Conservation (phyloP, 1,284 basidiomycete genomes). For the Leccinum fallax region DNA sequence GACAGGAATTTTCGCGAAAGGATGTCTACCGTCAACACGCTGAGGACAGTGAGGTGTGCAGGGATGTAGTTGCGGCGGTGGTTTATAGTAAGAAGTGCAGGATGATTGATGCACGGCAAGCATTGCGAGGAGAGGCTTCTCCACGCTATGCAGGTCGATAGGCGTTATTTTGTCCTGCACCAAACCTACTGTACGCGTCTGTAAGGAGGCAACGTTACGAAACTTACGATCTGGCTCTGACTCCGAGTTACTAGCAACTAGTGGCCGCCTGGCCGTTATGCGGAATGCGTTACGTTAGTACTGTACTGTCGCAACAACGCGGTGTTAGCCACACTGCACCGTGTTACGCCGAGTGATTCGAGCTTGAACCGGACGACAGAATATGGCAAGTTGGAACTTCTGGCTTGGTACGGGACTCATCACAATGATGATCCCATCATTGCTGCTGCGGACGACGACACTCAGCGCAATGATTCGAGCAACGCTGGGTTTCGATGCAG, state of each 20-base stretch:
- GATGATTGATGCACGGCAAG: neutral
- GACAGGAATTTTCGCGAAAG: conserved; percentile 1
- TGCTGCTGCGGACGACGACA: neutral
- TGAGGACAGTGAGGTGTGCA: neutral
- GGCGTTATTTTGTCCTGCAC: neutral
- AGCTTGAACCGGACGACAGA: neutral
- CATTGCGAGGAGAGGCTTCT: neutral
- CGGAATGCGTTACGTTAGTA: neutral
- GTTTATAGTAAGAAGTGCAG: conserved; percentile 5
- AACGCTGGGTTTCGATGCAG: neutral
- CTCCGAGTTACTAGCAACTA: too few relatives aligned
- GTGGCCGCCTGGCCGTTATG: too few relatives aligned
- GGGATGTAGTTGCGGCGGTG: neutral
- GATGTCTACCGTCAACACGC: conserved; percentile 13
- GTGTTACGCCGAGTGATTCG: neutral
- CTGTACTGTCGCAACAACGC: neutral
- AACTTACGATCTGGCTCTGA: neutral
- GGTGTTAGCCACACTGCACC: neutral
- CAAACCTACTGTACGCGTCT: neutral
- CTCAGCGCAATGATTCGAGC: neutral
- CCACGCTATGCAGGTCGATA: neutral
- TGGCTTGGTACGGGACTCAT: neutral
- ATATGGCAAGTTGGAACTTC: neutral
- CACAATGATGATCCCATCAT: neutral
- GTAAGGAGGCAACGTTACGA: neutral